Evolutionary conservation across 768 basidiomycete genomes (phyloP), one percentile per base, ranked within the genome.

Genomic region (Amanita brunnescens): DNA sequence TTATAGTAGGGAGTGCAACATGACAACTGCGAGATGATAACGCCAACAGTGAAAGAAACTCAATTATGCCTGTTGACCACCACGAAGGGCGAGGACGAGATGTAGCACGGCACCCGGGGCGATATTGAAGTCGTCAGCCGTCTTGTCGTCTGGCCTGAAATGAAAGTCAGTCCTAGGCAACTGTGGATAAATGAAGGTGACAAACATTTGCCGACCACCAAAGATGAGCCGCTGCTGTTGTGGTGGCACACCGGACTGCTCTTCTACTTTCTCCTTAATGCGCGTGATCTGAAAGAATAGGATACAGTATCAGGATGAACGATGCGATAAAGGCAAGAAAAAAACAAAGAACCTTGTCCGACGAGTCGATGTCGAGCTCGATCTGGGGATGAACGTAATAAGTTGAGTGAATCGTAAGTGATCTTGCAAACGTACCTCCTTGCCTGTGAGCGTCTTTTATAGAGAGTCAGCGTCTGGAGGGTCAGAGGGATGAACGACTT

Each of bases 241-340:
- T 54, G 95, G 95, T 20, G 95, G 95, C 37, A 98, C 95, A 57
- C 95, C 95, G 5, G 92, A 93, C 70, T 97, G 94, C 73, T 97
- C 94, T 67, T 98, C 95, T 7, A 97, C 91, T 67, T 90, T 89
- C 77, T 95, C 93, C 74, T 98, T 98, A 70, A 98, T 92, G 58
- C 89, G 81, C 41, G 81, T 75, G 61, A 96, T 90, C 95, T 98
- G 63, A 24, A 20, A 37, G 35, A 21, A 33, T 37, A 40, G 59
- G 51, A 42, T 23, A 24, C n/a, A 37, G 9, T 18, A 49, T 53
- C 14, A 39, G 32, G 16, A 26, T 13, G 24, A 33, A 14, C 12
- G 10, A 8, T 29, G 18, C 20, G 14, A 33, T 13, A 14, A 24
- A n/a, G 3, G 47, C 44, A 42, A 2, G 1, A 21, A 5, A 32